Conservation (phyloP, 257 asterid genomes). For the Cynanchum wilfordii region DNA sequence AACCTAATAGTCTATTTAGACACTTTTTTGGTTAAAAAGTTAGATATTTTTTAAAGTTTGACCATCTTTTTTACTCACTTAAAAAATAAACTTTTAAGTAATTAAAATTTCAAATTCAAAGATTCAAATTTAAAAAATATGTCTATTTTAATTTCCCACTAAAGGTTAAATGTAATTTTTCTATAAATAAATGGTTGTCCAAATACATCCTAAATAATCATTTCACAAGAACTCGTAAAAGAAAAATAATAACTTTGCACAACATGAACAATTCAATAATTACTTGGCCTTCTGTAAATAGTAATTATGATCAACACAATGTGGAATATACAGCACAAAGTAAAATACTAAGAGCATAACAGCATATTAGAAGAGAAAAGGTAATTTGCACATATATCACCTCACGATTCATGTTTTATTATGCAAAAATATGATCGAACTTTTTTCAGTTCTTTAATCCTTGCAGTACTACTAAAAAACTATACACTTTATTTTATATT, state of each 20-base stretch:
- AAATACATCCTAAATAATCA: neutral
- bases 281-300: neutral
- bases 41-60: no score
- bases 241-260: neutral
- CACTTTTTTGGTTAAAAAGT: no score
- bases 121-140: no score
- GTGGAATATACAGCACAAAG: neutral
- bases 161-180: no score
- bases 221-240: neutral
- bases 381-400: neutral
- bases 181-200: no score
- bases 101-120: no score
- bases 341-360: neutral
- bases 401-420: neutral
- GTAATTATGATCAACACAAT: neutral
- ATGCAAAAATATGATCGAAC: neutral
- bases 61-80: no score
- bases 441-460: neutral
- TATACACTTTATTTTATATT: neutral
- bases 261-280: neutral
- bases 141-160: no score
- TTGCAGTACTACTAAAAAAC: neutral
- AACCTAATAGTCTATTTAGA: neutral
- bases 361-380: neutral
- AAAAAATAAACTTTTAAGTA: no score